These are phyloP conservation scores for Cercospora janseana DNA, from an alignment of 2,329 filamentous ascomycete genomes.

Conservation along the genomic window DNA sequence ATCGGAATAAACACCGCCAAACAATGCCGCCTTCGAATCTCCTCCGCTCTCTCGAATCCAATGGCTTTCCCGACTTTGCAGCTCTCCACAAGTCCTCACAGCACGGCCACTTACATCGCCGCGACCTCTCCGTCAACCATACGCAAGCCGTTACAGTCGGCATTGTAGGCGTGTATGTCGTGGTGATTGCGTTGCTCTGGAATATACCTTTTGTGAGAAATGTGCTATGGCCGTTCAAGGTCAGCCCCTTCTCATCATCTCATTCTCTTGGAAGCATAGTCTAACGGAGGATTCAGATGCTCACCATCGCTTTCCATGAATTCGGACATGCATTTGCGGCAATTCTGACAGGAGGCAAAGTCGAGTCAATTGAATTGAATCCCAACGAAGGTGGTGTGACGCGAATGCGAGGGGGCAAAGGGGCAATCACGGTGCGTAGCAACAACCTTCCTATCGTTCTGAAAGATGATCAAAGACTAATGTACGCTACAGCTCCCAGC, in stretches of 20 bases:
- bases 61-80: constrained; percentile 5
- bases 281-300: constrained; percentile 59
- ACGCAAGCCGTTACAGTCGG: constrained; percentile 70
- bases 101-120: constrained; percentile 42
- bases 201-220: constrained; percentile 74
- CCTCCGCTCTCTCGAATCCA: background rate
- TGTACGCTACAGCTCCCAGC: constrained; percentile 55
- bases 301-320: constrained; percentile 80
- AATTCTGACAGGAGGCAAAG: constrained; percentile 68
- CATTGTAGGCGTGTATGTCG: constrained; percentile 68
- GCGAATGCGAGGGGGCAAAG: constrained; percentile 70
- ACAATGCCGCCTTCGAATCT: background rate
- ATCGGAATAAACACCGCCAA: no score
- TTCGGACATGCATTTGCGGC: constrained; percentile 73
- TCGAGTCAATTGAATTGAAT: constrained; percentile 72
- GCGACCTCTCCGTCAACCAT: constrained; percentile 61
- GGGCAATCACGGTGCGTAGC: constrained; percentile 56
- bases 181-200: constrained; percentile 73
- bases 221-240: constrained; percentile 79
- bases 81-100: background rate
- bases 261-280: background rate
- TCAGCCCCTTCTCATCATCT: no score
- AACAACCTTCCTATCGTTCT: background rate
- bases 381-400: constrained; percentile 76
- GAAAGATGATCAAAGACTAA: background rate